Percentiles rank a stretch among this genome's conserved stretches.
Evolutionary conservation across 176 grass and related monocot genomes (phyloP).

Genomic region (Ensete ventricosum): DNA sequence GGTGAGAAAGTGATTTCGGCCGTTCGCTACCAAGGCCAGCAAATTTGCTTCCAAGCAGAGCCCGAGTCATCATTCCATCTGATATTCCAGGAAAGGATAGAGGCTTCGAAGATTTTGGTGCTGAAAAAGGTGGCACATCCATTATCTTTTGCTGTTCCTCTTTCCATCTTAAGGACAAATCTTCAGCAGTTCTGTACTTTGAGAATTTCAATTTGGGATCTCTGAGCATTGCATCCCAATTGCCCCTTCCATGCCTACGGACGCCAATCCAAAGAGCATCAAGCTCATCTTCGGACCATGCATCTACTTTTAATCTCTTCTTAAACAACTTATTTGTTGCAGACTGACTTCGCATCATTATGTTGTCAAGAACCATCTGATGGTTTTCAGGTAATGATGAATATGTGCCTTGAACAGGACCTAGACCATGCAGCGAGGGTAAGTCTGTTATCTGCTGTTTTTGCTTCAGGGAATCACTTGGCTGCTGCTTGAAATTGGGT

Average conservation of each 20-base stretch:
- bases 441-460: constrained; percentile 54
- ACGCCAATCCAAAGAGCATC: constrained; percentile 98
- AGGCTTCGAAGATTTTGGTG: constrained; percentile 42
- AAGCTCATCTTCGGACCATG: constrained; percentile 97
- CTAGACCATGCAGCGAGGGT: constrained; percentile 58
- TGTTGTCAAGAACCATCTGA: constrained; percentile 82
- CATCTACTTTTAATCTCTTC: constrained; percentile 61
- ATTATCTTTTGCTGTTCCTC: constrained; percentile 82
- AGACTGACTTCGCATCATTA: constrained; percentile 77
- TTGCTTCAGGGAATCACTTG: constrained; percentile 50
- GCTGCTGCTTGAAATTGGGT: constrained; percentile 58
- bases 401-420: constrained; percentile 43
- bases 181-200: constrained; percentile 54
- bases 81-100: constrained; percentile 52
- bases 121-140: constrained; percentile 51
- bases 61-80: constrained; percentile 84
- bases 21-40: constrained; percentile 58
- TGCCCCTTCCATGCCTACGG: constrained; percentile 89
- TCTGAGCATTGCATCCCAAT: constrained; percentile 88
- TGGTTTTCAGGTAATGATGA: constrained; percentile 83
- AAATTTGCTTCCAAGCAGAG: constrained; percentile 69
- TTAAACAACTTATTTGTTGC: constrained; percentile 68
- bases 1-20: constrained; percentile 58
- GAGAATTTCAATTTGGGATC: constrained; percentile 87
- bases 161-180: constrained; percentile 78